Base-by-base conservation (phyloP, 169 alveolate genomes). In the Plasmodium cynomolgi region DNA sequence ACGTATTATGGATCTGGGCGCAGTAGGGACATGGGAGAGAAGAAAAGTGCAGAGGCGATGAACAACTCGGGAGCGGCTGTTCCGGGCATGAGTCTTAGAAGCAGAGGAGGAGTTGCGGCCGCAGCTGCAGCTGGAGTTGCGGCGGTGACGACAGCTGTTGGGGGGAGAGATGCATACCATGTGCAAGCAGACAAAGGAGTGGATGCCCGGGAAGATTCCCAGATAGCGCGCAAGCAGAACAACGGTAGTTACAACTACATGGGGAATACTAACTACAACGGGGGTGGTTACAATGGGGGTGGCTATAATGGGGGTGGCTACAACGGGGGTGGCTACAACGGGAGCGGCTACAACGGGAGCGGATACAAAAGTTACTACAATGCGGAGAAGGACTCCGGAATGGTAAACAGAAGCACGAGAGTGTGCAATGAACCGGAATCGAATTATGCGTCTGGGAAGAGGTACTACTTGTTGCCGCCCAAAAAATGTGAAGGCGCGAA, bases 391-490 rank as follows among this genome's bases (percentile, higher is more conserved):
- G 80, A 83, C 15, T 1, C 9, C n/a, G 79, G 37, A 17, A 41
- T 34, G 84, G 44, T 71, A 0, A 68, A 9, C n/a, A 68, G 50
- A 11, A 84, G 33, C 50, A 72, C 73, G 71, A 20, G 72, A 20
- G 50, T 71, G 50, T 79, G 72, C 68, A 33, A 86, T 56, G 85
- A 86, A 20, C 33, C 44, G 7, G 93, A 86, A 75, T 34, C 62
- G 13, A 54, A 86, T 50, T 56, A 50, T 29, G 62, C 50, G 7
- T 79, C 56, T 20, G 93, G 93, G 29, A 86, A 86, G 56, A 34
- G 73, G 11, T 86, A 86, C 81, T 75, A 71, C 11, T 9, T 86
- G 39, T 23, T 58, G 80, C 62, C 85, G 7, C 54, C 84, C 17
- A 75, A 77, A 71, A 86, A 79, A 34, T 75, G 72, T 50, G 93